Percentiles rank a stretch among this genome's conserved stretches.
These are phyloP conservation scores for Candida xiaguanensis DNA, from an alignment of 805 yeast species.

Conservation along the genomic window DNA sequence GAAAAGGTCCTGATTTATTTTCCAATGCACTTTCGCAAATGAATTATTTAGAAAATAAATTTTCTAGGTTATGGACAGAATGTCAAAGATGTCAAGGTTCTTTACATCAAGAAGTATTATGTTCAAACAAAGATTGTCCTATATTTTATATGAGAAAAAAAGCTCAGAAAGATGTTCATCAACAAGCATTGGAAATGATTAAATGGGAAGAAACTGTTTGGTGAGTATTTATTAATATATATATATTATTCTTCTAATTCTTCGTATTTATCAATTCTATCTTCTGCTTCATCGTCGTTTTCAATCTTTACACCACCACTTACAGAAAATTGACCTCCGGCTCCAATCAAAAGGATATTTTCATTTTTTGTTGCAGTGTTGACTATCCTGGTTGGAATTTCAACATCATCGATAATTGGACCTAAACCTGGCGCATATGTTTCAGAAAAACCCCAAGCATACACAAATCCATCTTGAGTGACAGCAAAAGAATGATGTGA, in stretches of 20 bases:
- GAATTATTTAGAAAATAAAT: slow-evolving; percentile 75
- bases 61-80: slow-evolving; percentile 92
- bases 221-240: slow-evolving; percentile 23
- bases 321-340: slow-evolving; percentile 95
- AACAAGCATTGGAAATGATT: slow-evolving; percentile 53
- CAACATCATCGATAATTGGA: slow-evolving; percentile 84
- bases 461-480: slow-evolving; percentile 77
- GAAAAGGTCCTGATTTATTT: slow-evolving; percentile 75
- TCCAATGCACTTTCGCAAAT: slow-evolving; percentile 77
- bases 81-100: slow-evolving; percentile 98
- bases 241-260: slow-evolving; percentile 39
- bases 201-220: slow-evolving; percentile 64
- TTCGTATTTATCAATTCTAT: slow-evolving; percentile 49
- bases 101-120: slow-evolving; percentile 89
- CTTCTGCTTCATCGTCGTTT: slow-evolving; percentile 47
- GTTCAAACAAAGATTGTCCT: slow-evolving; percentile 95
- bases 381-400: slow-evolving; percentile 79
- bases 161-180: slow-evolving; percentile 67
- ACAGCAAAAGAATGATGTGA: slow-evolving; percentile 91
- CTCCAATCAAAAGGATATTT: slow-evolving; percentile 70
- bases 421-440: slow-evolving; percentile 97
- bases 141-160: slow-evolving; percentile 95
- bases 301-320: slow-evolving; percentile 74
- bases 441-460: slow-evolving; percentile 98
- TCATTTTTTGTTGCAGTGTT: slow-evolving; percentile 90